These are phyloP conservation scores for Irpex lacteus DNA, from an alignment of 1,284 basidiomycete genomes.

Conservation along the genomic window DNA sequence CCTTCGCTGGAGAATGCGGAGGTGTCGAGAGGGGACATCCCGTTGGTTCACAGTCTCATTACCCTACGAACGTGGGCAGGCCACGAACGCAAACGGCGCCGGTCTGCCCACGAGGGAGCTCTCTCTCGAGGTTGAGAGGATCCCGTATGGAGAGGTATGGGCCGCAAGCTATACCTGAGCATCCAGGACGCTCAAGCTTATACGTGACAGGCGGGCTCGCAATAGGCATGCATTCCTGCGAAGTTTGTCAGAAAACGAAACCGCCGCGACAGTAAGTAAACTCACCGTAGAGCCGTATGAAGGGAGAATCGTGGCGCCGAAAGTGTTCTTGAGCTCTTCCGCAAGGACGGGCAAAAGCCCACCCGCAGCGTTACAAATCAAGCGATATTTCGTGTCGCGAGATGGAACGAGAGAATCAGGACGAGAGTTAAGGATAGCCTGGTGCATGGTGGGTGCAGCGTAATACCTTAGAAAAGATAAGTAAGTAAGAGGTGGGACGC, in stretches of 20 bases:
- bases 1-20: conserved; percentile 43
- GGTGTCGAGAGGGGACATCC: conserved; percentile 37
- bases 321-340: conserved; percentile 35
- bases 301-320: conserved; percentile 39
- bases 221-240: conserved; percentile 49
- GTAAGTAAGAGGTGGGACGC: not conserved
- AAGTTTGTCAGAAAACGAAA: not conserved
- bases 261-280: not conserved
- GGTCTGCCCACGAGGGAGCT: conserved; percentile 31
- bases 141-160: conserved; percentile 45
- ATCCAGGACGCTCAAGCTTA: conserved; percentile 43
- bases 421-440: conserved; percentile 40
- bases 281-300: conserved; percentile 44
- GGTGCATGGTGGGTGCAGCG: conserved; percentile 45
- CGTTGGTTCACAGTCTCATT: conserved; percentile 35
- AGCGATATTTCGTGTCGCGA: conserved; percentile 37
- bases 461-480: conserved; percentile 36
- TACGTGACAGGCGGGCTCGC: conserved; percentile 42
- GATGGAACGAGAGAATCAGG: conserved; percentile 31
- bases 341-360: conserved; percentile 44
- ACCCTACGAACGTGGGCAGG: conserved; percentile 43
- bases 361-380: conserved; percentile 47
- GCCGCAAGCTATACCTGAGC: conserved; percentile 45
- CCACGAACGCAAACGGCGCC: conserved; percentile 46
- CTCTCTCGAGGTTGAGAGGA: conserved; percentile 35